Base-by-base conservation (phyloP, 73 alveolate genomes). In the Blepharisma japonicum region DNA sequence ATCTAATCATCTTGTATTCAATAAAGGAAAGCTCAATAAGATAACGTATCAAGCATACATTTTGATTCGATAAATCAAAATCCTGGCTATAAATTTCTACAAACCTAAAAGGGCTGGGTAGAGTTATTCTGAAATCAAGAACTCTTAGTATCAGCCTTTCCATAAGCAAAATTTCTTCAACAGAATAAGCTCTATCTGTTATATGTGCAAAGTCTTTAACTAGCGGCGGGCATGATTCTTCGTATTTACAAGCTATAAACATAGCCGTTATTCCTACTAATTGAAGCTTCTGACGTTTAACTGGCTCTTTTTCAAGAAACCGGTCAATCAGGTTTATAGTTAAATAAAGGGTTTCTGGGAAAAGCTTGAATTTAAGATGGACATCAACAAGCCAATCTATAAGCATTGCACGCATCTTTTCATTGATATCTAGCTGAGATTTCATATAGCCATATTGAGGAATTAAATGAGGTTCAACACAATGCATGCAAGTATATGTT, bases 351-450 rank as follows among this genome's bases (percentile, higher is more conserved):
- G 99, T 93, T 80, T 95, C 99, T 45, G 97, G 96, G 76, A 91
- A 80, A 56, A 95, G 85, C 79, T 92, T 88, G 91, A 93, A 91
- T 79, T 90, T 95, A 56, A 85, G 77, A 84, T 91, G 97, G 38
- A 95, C 97, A 77, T 93, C 98, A 23, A 90, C 85, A 48, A 95
- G 77, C 98, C 99, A 95, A 80, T 95, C 93, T 6, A 91, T 84
- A 18, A 91, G 90, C 48, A 84, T 51, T 18, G 83, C 84, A 68
- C 95, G 79, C 78, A 85, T 81, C 8, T 84, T 81, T 68, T 87
- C 91, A 72, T 83, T 83, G 20, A 91, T 90, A 56, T 91, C 78
- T 55, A 54, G 50, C 25, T 21, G 46, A 55, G n/a, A 77, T 55
- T 48, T 48, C 46, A 39, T 48, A 77, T 6, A 77, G 42, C 42